These are phyloP conservation scores for Penstemon eatonii DNA, from an alignment of 257 asterid genomes.

Conservation along the genomic window DNA sequence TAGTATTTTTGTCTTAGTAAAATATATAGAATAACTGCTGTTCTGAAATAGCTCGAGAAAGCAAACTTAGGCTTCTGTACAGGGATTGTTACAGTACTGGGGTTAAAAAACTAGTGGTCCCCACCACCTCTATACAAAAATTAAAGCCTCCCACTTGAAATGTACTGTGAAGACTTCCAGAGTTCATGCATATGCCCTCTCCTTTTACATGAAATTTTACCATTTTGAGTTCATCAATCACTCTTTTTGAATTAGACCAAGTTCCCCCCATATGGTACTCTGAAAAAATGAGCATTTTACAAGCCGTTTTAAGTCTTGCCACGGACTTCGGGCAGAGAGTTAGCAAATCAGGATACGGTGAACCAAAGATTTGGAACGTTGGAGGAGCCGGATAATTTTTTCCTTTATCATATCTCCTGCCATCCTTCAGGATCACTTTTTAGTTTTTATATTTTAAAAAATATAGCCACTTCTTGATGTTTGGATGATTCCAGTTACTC, in stretches of 20 bases:
- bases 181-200: neutral
- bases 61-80: no score
- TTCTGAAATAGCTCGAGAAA: no score
- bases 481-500: neutral
- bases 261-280: neutral
- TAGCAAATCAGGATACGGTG: neutral
- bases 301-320: neutral
- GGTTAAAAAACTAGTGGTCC: no score
- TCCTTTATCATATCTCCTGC: neutral
- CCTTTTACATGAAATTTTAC: neutral
- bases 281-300: neutral
- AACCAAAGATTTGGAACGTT: neutral
- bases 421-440: neutral
- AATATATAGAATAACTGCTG: no score
- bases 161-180: neutral
- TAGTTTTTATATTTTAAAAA: no score
- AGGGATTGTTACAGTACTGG: no score
- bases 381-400: neutral
- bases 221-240: neutral
- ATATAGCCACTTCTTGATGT: neutral
- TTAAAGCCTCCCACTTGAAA: neutral
- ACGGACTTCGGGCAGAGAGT: neutral
- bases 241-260: neutral
- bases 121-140: no score
- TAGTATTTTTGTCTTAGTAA: no score